Evolutionary conservation across 2,329 filamentous ascomycete species (phyloP).

Genomic region (Septoria linicola): DNA sequence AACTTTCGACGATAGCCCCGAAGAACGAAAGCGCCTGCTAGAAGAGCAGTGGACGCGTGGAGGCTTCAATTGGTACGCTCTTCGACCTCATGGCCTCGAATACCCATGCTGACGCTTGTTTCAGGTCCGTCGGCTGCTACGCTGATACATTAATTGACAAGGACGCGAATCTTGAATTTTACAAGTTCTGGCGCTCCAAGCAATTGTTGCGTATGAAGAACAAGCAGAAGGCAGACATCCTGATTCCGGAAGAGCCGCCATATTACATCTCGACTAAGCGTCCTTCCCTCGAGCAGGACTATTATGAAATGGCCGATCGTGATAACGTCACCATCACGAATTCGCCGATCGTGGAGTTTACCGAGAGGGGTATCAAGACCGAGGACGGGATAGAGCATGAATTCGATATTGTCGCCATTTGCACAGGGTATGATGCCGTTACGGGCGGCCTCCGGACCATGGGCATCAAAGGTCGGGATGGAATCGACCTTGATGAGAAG

Average conservation of each 20-base stretch:
- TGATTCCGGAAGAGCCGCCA: conserved; percentile 44
- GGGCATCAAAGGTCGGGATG: conserved; percentile 36
- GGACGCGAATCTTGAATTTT: conserved; percentile 17
- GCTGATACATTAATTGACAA: conserved; percentile 12
- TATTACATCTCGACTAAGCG: conserved; percentile 49
- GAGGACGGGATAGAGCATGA: conserved; percentile 39
- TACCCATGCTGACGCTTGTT: conserved; percentile 38
- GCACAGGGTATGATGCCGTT: conserved; percentile 46
- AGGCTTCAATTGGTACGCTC: conserved; percentile 36
- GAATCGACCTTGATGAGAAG: conserved; percentile 43
- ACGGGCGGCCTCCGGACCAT: conserved; percentile 40
- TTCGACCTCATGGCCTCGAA: neutral
- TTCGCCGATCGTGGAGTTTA: conserved; percentile 45
- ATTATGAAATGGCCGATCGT: conserved; percentile 45
- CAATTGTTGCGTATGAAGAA: conserved; percentile 45
- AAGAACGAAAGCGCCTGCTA: conserved; percentile 34
- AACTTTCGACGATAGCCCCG: conserved; percentile 47
- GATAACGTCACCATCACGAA: conserved; percentile 45
- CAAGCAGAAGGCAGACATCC: conserved; percentile 45
- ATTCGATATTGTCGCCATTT: conserved; percentile 46
- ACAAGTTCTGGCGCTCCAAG: conserved; percentile 50
- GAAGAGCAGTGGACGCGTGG: conserved; percentile 44
- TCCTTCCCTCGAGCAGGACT: conserved; percentile 47
- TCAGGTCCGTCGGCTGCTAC: conserved; percentile 12
- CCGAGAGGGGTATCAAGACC: conserved; percentile 46